Base-by-base conservation (phyloP, 208 protist genomes). In the Tritrichomonas foetus region DNA sequence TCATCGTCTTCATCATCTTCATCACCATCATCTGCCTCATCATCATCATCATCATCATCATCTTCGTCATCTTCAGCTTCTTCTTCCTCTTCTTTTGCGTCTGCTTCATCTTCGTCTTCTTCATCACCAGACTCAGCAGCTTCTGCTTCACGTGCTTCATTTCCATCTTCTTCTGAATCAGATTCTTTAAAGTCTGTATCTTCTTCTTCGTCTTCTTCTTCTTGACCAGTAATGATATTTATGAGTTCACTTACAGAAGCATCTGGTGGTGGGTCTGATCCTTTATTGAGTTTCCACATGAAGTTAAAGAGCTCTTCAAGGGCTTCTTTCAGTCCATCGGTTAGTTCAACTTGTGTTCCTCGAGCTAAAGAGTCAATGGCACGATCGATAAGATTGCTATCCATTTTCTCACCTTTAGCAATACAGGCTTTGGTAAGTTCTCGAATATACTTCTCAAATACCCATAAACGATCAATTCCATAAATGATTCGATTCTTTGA, bases 191-290 rank as follows among this genome's bases (percentile, higher is more conserved):
- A 61, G 53, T 82, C 74, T 50, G 33, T 41, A n/a, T 89, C 78
- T 57, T 89, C 78, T 53, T 89, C 78, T 5, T 89, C 47, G 33
- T 89, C 78, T 61, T 89, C 78, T 39, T 89, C 78, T 39, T 53
- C 78, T 11, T 33, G 14, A 39, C 44, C 78, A n/a, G 33, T 89
- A 33, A 89, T n/a, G 27, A 53, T 61, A 8, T 53, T 47, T 20
- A 89, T 53, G 0, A 89, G 39, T n/a, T 89, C 47, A 16, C 57
- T 20, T 20, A 89, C 78, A 36, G 78, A 44, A 27, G 78, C 47
- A 16, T 57, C 44, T 57, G 33, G n/a, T 27, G 78, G 41, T 27
- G 47, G 78, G 9, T 47, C 30, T 39, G 53, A 27, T 22, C 44
- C 44, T 39, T 25, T 47, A 0, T 53, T 8, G 53, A 25, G 53